These are phyloP conservation scores for Pseudogymnoascus sp. DNA, from an alignment of 2,329 filamentous ascomycete genomes.

Conservation along the genomic window DNA sequence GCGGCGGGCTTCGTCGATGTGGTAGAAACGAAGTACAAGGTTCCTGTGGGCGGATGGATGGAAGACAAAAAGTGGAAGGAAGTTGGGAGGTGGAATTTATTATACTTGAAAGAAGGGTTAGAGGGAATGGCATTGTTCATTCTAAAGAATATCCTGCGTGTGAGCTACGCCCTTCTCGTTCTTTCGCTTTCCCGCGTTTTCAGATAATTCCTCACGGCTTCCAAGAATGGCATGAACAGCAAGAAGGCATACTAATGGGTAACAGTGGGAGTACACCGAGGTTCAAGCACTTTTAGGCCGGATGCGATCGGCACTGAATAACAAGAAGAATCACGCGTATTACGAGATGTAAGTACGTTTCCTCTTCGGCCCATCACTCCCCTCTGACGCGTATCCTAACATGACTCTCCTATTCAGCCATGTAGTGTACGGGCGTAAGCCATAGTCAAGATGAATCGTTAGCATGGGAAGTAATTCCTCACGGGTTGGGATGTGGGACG, in stretches of 20 bases:
- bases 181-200: not conserved
- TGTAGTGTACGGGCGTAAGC: not conserved
- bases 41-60: constrained; percentile 11
- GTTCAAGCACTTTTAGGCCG: not conserved
- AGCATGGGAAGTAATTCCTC: not conserved
- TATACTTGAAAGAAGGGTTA: not conserved
- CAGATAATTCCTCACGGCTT: not conserved
- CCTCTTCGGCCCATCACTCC: not conserved
- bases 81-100: not conserved
- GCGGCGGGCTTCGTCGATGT: constrained; percentile 9
- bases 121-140: not conserved
- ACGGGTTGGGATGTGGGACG: not conserved
- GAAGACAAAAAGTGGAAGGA: not conserved
- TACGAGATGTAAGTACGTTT: not conserved
- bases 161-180: not conserved
- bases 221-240: not conserved
- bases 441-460: not conserved
- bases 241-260: not conserved
- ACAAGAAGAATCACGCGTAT: not conserved
- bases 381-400: not conserved
- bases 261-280: not conserved
- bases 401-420: not conserved
- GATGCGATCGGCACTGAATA: not conserved
- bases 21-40: not conserved
- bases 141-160: not conserved